Percentiles rank a stretch among this genome's conserved stretches.
Conservation (phyloP, 2,329 filamentous ascomycete species). For the Cadophora sp. region DNA sequence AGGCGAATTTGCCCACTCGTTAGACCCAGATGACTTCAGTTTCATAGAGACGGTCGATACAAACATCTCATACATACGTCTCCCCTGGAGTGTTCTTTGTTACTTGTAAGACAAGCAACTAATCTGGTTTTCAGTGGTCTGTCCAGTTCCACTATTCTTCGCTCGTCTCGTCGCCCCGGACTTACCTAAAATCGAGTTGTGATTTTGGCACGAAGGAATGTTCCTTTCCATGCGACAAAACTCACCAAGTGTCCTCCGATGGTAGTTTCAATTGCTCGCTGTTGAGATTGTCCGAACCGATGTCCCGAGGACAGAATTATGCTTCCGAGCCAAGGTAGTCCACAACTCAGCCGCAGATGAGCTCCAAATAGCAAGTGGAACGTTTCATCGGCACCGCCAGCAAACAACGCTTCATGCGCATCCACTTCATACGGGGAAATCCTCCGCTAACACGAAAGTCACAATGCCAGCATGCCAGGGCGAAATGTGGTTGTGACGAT, state of each 20-base stretch:
- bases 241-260: not conserved
- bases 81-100: no score
- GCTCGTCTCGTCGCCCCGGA: no score
- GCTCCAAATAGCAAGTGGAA: slow-evolving; percentile 1
- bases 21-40: no score
- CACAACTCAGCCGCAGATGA: not conserved
- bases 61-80: no score
- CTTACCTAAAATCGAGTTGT: not conserved
- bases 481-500: not conserved
- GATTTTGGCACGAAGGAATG: not conserved
- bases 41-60: no score
- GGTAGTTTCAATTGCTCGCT: not conserved
- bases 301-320: not conserved
- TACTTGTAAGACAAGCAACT: no score
- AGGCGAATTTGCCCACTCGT: not conserved
- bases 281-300: not conserved
- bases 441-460: not conserved
- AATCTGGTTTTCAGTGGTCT: no score
- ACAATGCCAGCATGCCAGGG: not conserved
- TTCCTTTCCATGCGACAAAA: not conserved
- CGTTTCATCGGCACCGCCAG: slow-evolving; percentile 3
- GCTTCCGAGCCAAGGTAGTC: not conserved
- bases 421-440: slow-evolving; percentile 13
- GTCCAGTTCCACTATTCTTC: no score
- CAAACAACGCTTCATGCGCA: not conserved